A percentile compares a stretch with the other conserved stretches of the same genome.
phyloP scores from a whole-genome alignment of 2,329 filamentous ascomycete species.

The Fusarium bulbicola region DNA sequence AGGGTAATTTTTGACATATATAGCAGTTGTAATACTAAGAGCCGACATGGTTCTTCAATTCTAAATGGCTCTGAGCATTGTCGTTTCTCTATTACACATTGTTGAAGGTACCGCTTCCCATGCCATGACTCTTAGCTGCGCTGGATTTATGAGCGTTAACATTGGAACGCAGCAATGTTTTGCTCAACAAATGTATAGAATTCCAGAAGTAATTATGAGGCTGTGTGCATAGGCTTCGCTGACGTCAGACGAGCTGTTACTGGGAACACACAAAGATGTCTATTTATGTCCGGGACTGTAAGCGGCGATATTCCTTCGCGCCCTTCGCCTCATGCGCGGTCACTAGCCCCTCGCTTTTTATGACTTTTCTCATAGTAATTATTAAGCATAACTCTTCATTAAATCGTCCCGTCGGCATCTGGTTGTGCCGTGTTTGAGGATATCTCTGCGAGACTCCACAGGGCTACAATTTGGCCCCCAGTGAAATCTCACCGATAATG shows the following conservation, averaged over 20 bases:
- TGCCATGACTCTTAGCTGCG: neutral
- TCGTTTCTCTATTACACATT: accelerated
- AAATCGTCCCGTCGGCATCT: neutral
- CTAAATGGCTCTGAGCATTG: neutral
- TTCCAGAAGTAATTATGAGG: accelerated
- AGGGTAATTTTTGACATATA: neutral
- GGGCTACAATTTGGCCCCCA: neutral
- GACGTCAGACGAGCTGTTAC: neutral
- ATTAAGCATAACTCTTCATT: neutral
- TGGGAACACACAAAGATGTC: neutral
- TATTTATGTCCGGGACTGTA: neutral
- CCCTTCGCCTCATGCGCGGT: neutral
- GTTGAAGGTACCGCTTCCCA: accelerated
- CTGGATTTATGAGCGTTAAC: too few species aligned
- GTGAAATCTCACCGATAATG: neutral
- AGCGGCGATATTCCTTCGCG: neutral
- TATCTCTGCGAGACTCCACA: too few species aligned
- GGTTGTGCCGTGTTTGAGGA: neutral
- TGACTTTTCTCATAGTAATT: accelerated
- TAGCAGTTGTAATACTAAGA: neutral
- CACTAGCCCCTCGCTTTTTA: neutral
- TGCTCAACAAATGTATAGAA: neutral
- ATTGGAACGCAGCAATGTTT: neutral
- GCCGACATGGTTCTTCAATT: neutral
- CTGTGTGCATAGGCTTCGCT: neutral